These are phyloP conservation scores for Neofusicoccum ribis DNA, from an alignment of 2,329 filamentous ascomycete genomes.

Conservation along the genomic window DNA sequence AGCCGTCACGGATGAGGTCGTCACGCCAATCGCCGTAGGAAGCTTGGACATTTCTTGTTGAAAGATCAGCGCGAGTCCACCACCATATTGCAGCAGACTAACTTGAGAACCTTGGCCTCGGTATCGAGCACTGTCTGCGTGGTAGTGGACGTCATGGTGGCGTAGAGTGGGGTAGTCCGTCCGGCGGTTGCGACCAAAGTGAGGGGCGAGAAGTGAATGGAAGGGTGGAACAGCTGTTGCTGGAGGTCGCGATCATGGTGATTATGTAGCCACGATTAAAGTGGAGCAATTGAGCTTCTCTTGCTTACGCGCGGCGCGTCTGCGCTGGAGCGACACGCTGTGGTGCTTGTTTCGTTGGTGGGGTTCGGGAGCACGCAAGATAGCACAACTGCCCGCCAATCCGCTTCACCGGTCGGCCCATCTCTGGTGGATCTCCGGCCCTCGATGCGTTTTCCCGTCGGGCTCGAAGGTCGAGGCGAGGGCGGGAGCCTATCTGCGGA, in stretches of 20 bases:
- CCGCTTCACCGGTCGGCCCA: not conserved
- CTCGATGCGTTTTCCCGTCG: not conserved
- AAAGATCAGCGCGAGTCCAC: not conserved
- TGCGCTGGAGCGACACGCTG: not conserved
- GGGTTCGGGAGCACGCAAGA: slow-evolving; percentile 6
- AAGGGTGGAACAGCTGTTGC: not conserved
- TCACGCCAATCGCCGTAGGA: slow-evolving; percentile 42
- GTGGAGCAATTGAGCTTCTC: not conserved
- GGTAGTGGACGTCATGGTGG: slow-evolving; percentile 1
- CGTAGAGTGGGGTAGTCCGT: not conserved
- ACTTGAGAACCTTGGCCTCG: not conserved
- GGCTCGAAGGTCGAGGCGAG: slow-evolving; percentile 1
- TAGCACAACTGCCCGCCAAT: slow-evolving; percentile 5
- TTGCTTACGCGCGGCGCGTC: not conserved
- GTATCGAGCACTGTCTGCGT: not conserved
- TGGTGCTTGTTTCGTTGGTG: slow-evolving; percentile 4
- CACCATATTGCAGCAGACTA: no score
- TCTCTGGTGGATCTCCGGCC: not conserved
- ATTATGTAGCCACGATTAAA: not conserved
- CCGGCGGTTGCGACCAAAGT: not conserved
- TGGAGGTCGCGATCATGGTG: not conserved
- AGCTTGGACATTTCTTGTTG: not conserved
- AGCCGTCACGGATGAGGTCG: slow-evolving; percentile 46
- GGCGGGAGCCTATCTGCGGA: not conserved
- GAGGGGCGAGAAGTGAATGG: not conserved